phyloP scores from a whole-genome alignment of 2,329 filamentous ascomycete genomes.

The Penicillium sp. region DNA sequence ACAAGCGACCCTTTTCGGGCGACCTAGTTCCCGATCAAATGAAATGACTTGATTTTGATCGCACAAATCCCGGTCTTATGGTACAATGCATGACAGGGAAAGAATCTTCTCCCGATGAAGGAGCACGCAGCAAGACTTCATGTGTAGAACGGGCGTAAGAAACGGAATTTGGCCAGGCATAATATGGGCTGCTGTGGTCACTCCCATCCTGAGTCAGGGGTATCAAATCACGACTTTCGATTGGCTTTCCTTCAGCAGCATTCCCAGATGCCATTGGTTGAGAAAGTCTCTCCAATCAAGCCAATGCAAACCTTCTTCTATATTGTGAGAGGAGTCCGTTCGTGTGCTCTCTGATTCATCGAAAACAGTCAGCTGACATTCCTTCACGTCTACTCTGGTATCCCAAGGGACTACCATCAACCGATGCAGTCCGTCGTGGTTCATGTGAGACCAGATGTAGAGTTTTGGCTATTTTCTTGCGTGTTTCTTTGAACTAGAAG shows the following conservation, averaged over 20 bases:
- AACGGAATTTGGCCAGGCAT: neutral
- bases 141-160: too few species aligned
- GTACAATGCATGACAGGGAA: too few species aligned
- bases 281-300: neutral
- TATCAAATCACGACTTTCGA: neutral
- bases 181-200: neutral
- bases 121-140: too few species aligned
- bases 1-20: neutral
- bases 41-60: too few species aligned
- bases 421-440: neutral
- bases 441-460: neutral
- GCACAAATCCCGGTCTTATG: too few species aligned
- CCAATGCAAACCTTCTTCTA: neutral
- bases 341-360: neutral
- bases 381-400: neutral
- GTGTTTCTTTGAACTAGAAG: neutral
- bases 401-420: neutral
- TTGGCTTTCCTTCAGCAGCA: neutral
- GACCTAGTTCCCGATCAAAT: neutral
- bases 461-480: neutral
- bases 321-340: neutral
- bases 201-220: neutral
- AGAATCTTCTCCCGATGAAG: too few species aligned
- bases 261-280: neutral
- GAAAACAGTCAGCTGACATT: neutral